phyloP scores from a whole-genome alignment of 2,329 filamentous ascomycete species.

The Calonectria pauciramosa region DNA sequence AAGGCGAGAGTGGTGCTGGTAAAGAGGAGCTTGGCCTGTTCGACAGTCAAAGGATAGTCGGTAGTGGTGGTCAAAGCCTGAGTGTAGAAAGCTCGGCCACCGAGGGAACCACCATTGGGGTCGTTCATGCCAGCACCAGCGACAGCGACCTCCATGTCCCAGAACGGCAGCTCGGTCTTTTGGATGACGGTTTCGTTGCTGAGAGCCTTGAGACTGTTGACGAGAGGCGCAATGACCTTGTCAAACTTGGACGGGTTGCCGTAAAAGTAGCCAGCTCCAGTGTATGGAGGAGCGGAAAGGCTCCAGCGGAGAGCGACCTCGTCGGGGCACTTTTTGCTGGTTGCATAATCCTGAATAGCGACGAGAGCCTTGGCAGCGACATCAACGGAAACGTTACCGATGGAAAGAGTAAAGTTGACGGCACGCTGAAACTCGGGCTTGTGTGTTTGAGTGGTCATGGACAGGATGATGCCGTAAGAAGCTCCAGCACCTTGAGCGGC shows the following conservation, averaged over 20 bases:
- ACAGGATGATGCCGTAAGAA: slow-evolving; percentile 42
- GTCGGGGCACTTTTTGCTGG: slow-evolving; percentile 33
- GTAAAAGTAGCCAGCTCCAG: slow-evolving; percentile 42
- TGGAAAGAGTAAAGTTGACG: slow-evolving; percentile 39
- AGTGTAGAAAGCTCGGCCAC: slow-evolving; percentile 41
- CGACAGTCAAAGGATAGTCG: slow-evolving; percentile 39
- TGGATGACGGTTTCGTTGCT: slow-evolving; percentile 19
- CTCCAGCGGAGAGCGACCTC: slow-evolving; percentile 42
- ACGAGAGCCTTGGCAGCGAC: slow-evolving; percentile 36
- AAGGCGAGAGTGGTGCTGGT: slow-evolving; percentile 37
- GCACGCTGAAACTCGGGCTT: slow-evolving; percentile 38
- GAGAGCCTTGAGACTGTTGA: slow-evolving; percentile 31
- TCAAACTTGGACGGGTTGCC: slow-evolving; percentile 41
- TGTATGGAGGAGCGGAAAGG: slow-evolving; percentile 30
- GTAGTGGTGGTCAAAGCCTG: slow-evolving; percentile 39
- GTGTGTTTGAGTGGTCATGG: slow-evolving; percentile 39
- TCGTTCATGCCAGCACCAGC: slow-evolving; percentile 39
- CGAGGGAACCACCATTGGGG: slow-evolving; percentile 36
- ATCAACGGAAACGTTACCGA: slow-evolving; percentile 31
- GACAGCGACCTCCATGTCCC: slow-evolving; percentile 39
- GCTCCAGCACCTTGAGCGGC: slow-evolving; percentile 40
- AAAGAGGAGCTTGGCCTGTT: slow-evolving; percentile 35
- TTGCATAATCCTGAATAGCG: slow-evolving; percentile 39
- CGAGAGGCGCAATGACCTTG: slow-evolving; percentile 27
- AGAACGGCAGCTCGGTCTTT: slow-evolving; percentile 40